Evolutionary conservation across 2,329 filamentous ascomycete genomes (phyloP).

Genomic region (Ophiognomonia clavigignenti-juglandacearum): DNA sequence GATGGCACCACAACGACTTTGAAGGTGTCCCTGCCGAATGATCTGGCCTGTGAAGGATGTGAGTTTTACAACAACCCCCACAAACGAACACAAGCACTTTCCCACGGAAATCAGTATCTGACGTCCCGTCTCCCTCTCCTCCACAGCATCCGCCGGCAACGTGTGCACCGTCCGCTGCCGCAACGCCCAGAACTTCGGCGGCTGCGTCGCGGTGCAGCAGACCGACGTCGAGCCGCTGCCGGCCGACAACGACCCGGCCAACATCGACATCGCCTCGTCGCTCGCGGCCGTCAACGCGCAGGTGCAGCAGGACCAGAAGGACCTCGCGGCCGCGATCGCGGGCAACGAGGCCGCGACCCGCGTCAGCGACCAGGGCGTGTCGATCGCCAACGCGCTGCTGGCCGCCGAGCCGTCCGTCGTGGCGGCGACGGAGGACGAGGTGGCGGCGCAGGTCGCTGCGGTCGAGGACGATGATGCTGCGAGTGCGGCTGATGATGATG

Average conservation of each 20-base stretch:
- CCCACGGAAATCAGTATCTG: not conserved
- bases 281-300: constrained; percentile 40
- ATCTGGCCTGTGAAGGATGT: constrained; percentile 44
- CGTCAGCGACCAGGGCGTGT: constrained; percentile 20
- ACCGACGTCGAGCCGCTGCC: constrained; percentile 32
- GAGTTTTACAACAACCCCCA: constrained; percentile 18
- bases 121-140: not conserved
- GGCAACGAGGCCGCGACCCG: constrained; percentile 35
- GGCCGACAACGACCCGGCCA: constrained; percentile 32
- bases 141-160: constrained; percentile 48
- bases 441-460: constrained; percentile 1
- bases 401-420: constrained; percentile 5
- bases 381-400: constrained; percentile 6
- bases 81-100: not conserved
- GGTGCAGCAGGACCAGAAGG: constrained; percentile 42
- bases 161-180: constrained; percentile 51
- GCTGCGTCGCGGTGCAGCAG: constrained; percentile 50
- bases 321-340: constrained; percentile 40
- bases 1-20: constrained; percentile 42
- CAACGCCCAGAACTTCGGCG: constrained; percentile 47
- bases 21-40: constrained; percentile 41
- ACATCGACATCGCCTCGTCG: constrained; percentile 38
- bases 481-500: not conserved
- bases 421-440: not conserved
- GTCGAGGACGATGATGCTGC: not conserved